Conservation (phyloP, 805 yeast genomes). For the Wickerhamomyces canadensis region DNA sequence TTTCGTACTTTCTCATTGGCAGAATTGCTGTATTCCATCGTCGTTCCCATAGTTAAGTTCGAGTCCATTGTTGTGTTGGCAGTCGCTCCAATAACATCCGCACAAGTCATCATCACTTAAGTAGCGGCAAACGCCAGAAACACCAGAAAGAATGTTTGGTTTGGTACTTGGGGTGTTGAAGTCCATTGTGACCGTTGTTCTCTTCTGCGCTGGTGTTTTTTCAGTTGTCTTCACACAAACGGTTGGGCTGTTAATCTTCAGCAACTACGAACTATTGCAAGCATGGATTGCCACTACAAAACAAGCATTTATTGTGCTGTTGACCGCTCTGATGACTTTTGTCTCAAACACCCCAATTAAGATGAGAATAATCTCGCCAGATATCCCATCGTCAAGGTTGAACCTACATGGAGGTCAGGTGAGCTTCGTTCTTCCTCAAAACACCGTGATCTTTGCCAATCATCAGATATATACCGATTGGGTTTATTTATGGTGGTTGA, state of each 20-base stretch:
- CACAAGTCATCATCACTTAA: neutral
- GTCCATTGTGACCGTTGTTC: slow-evolving; percentile 6
- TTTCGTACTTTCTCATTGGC: no score
- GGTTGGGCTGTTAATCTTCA: slow-evolving; percentile 29
- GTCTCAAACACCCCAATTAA: slow-evolving; percentile 42
- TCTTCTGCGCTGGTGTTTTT: slow-evolving; percentile 30
- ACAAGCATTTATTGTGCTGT: slow-evolving; percentile 47
- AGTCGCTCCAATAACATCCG: no score
- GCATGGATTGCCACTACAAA: slow-evolving; percentile 49
- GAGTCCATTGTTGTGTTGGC: no score
- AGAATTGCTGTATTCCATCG: no score
- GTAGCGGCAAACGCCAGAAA: neutral
- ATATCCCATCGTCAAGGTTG: slow-evolving; percentile 14
- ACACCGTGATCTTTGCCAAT: slow-evolving; percentile 71
- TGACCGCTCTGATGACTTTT: slow-evolving; percentile 44
- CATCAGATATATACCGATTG: slow-evolving; percentile 95
- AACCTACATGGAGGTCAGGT: slow-evolving; percentile 9
- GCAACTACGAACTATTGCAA: slow-evolving; percentile 31
- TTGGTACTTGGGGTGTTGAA: slow-evolving; percentile 8
- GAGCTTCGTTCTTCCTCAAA: slow-evolving; percentile 33
- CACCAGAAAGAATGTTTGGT: neutral
- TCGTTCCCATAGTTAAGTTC: no score
- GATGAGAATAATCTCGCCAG: slow-evolving; percentile 44
- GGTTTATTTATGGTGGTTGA: slow-evolving; percentile 84
- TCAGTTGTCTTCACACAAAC: slow-evolving; percentile 44